Conservation (phyloP, 306 rosid species). For the Biancaea sappan region DNA sequence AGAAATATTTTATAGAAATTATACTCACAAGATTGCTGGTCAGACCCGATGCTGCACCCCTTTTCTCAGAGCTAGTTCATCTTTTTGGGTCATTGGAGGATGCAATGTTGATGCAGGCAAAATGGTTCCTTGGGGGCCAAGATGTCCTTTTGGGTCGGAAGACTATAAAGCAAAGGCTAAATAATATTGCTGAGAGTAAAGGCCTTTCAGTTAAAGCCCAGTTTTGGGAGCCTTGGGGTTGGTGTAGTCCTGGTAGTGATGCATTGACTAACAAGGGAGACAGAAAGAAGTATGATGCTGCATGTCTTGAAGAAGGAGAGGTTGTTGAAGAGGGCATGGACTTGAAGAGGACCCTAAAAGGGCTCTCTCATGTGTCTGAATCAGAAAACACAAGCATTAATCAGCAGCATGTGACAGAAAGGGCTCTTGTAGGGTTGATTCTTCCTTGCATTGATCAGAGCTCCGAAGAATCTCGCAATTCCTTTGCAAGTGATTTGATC, state of each 20-base stretch:
- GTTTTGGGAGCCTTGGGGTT: constrained; percentile 86
- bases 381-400: constrained; percentile 47
- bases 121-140: constrained; percentile 83
- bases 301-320: constrained; percentile 92
- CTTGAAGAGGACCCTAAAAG: constrained; percentile 49
- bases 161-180: constrained; percentile 74
- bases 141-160: constrained; percentile 91
- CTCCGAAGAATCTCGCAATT: constrained; percentile 82
- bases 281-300: constrained; percentile 57
- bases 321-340: constrained; percentile 75
- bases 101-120: constrained; percentile 88
- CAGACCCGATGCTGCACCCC: constrained; percentile 97
- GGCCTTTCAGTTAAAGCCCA: constrained; percentile 67
- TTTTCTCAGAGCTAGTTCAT: constrained; percentile 85
- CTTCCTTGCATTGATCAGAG: constrained; percentile 95
- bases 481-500: constrained; percentile 84
- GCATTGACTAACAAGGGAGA: constrained; percentile 47
- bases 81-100: constrained; percentile 90
- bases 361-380: constrained; percentile 51
- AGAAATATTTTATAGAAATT: constrained; percentile 81
- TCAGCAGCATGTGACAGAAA: constrained; percentile 75
- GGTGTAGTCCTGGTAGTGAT: constrained; percentile 63
- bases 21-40: constrained; percentile 85
- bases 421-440: constrained; percentile 74
- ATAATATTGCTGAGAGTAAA: constrained; percentile 67